Evolutionary conservation across 805 yeast genomes (phyloP).

Genomic region (Metschnikowia bowlesiae): DNA sequence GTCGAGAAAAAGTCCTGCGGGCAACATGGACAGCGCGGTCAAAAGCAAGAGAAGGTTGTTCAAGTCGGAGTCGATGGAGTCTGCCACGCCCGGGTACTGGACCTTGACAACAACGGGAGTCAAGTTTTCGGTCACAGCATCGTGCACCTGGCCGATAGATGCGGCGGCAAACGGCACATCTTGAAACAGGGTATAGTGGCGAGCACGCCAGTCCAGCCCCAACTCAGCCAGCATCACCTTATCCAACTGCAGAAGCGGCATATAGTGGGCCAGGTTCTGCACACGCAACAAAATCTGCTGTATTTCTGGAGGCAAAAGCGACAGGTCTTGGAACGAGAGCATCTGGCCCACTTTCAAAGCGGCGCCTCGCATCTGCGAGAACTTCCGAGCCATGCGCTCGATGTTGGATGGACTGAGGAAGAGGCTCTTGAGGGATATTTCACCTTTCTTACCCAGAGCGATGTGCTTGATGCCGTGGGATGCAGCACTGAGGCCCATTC

Average conservation of each 20-base stretch:
- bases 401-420: slow-evolving; percentile 78
- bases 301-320: slow-evolving; percentile 78
- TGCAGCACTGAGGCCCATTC: slow-evolving; percentile 81
- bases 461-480: slow-evolving; percentile 69
- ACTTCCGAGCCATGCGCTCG: slow-evolving; percentile 80
- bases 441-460: slow-evolving; percentile 46
- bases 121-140: slow-evolving; percentile 63
- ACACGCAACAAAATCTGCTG: slow-evolving; percentile 77
- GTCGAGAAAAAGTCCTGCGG: slow-evolving; percentile 88
- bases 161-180: slow-evolving; percentile 96
- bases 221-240: slow-evolving; percentile 66
- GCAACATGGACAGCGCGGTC: slow-evolving; percentile 81
- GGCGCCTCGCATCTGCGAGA: slow-evolving; percentile 97
- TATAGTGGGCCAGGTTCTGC: slow-evolving; percentile 92
- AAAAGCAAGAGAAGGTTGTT: slow-evolving; percentile 77
- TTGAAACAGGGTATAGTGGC: slow-evolving; percentile 66
- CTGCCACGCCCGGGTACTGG: slow-evolving; percentile 95
- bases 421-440: slow-evolving; percentile 50
- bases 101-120: slow-evolving; percentile 88
- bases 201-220: slow-evolving; percentile 73
- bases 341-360: slow-evolving; percentile 96
- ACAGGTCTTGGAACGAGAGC: slow-evolving; percentile 89
- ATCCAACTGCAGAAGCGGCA: slow-evolving; percentile 90
- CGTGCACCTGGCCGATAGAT: slow-evolving; percentile 94
- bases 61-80: slow-evolving; percentile 89